These are phyloP conservation scores for Blastocladiella emersonii DNA, from an alignment of 371 early-diverging fungal species.

Conservation along the genomic window DNA sequence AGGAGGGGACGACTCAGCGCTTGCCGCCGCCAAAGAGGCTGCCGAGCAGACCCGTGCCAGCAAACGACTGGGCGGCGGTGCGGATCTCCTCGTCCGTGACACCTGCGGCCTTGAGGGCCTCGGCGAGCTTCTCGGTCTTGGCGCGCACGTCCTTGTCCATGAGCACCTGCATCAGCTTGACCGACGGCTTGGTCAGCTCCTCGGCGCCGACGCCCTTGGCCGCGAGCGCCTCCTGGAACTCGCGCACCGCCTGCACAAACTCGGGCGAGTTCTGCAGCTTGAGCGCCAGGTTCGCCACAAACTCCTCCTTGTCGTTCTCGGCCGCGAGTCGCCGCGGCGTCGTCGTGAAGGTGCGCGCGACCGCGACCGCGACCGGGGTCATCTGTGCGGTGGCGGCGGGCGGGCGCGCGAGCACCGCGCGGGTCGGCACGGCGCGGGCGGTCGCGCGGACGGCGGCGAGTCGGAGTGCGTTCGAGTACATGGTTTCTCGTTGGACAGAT, in stretches of 20 bases:
- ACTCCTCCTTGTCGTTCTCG: too few species aligned
- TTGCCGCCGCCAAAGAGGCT: background rate
- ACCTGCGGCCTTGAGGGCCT: background rate
- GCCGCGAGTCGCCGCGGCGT: too few species aligned
- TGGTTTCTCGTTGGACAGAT: too few species aligned
- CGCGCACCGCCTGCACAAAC: background rate
- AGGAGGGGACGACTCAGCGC: too few species aligned
- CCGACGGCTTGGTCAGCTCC: background rate
- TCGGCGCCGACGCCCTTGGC: background rate
- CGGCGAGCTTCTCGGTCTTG: background rate
- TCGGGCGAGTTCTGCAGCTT: background rate
- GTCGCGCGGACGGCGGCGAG: too few species aligned
- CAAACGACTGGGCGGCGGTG: background rate
- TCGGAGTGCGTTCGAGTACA: too few species aligned
- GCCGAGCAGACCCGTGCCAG: background rate
- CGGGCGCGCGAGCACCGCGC: too few species aligned
- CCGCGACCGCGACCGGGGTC: too few species aligned
- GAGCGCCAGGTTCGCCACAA: background rate
- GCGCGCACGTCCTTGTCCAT: background rate
- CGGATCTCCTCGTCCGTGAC: slow-evolving; percentile 2
- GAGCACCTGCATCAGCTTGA: background rate
- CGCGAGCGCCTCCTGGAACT: background rate
- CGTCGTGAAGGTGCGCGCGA: too few species aligned
- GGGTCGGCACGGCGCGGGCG: too few species aligned
- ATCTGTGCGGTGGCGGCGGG: too few species aligned